Percentiles rank a stretch among this genome's conserved stretches.
Conservation (phyloP, 164 flowering plant genomes). For the Umbellularia californica region DNA sequence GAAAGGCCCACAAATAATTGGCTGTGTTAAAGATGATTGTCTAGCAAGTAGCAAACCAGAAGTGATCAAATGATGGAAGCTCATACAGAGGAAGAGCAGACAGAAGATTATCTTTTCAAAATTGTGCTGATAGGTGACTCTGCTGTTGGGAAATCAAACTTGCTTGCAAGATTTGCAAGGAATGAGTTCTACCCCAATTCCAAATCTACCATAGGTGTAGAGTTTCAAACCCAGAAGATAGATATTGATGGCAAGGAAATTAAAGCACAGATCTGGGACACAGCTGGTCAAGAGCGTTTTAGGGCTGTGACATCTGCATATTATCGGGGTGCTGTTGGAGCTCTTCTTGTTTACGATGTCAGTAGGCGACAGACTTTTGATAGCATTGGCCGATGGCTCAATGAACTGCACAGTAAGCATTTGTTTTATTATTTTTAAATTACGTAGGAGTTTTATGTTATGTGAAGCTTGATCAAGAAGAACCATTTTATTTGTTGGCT, state of each 20-base stretch:
- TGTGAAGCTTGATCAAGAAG: too few species aligned
- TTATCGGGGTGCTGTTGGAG: slow-evolving; percentile 70
- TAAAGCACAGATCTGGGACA: slow-evolving; percentile 75
- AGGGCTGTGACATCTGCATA: slow-evolving; percentile 76
- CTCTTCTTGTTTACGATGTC: slow-evolving; percentile 61
- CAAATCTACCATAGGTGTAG: slow-evolving; percentile 70
- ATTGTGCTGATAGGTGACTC: slow-evolving; percentile 69
- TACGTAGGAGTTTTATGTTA: too few species aligned
- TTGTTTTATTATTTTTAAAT: too few species aligned
- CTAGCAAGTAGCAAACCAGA: neutral
- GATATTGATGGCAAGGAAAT: slow-evolving; percentile 64
- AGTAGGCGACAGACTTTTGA: slow-evolving; percentile 71
- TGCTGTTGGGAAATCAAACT: slow-evolving; percentile 70
- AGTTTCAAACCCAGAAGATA: slow-evolving; percentile 68
- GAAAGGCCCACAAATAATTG: neutral
- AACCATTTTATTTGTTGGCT: too few species aligned
- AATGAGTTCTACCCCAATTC: slow-evolving; percentile 65
- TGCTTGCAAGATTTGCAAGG: slow-evolving; percentile 69
- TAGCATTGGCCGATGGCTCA: slow-evolving; percentile 66
- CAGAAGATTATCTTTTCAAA: slow-evolving; percentile 68
- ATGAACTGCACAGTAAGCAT: slow-evolving; percentile 63
- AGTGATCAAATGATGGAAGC: slow-evolving; percentile 35
- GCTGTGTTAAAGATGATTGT: slow-evolving; percentile 8
- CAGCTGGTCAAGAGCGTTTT: slow-evolving; percentile 72
- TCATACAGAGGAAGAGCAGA: slow-evolving; percentile 40